Base-by-base conservation (phyloP, 2,329 filamentous ascomycete species). In the Colletotrichum sp. region DNA sequence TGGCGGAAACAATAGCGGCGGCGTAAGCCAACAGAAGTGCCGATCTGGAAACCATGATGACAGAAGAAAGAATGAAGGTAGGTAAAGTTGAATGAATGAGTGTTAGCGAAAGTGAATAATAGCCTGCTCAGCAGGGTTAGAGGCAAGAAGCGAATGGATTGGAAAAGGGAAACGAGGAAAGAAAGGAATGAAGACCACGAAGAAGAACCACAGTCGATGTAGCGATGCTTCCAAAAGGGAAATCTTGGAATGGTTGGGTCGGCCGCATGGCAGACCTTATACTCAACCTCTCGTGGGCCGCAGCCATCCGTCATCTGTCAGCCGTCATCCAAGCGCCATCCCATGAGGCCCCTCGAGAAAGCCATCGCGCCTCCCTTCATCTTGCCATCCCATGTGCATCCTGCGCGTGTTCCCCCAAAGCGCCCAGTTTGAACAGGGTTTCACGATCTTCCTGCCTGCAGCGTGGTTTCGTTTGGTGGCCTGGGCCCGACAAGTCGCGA, bases 111-210 rank as follows among this genome's bases (percentile, higher is more conserved):
- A 61, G 70, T 13, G 65, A 21, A 60, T 59, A 65, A 52, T 52
- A 52, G 68, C 79, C 83, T 80, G 83, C 82, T 76, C 82, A 82
- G 80, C 83, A 84, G 82, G 79, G 66, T 65, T 63, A 10, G n/a
- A 9, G 28, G 3, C 14, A 77, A 74, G 48, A 72, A 71, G 78
- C 72, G 77, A 71, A 76, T 69, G 43, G 43, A 61, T n/a, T 43
- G 71, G 75, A 78, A 52, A 43, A 2, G 3, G 71, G 69, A 76
- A 52, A 26, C 24, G 24, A 26, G 26, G 26, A 74, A 70, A 70
- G 66, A 36, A 63, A 34, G 18, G 77, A 78, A 77, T 28, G 78
- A 80, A 59, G 76, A 77, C 79, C 78, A 80, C 79, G 43, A 21
- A 60, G 79, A 79, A 77, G 78, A 78, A 66, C 30, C 71, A 69